phyloP scores from a whole-genome alignment of 306 rosid genomes.

The Fragaria ananassa region DNA sequence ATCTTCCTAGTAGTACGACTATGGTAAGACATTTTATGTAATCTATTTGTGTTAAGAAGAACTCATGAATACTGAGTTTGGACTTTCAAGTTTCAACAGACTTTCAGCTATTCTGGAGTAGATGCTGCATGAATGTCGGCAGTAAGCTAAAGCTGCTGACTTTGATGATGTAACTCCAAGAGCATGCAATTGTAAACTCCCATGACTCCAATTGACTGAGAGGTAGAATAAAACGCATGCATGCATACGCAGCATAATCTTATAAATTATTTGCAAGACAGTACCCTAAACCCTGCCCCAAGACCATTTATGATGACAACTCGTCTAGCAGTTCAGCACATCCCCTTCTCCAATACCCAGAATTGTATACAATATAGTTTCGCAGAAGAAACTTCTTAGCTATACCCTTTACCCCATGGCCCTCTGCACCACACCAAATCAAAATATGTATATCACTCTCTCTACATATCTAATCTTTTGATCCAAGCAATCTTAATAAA shows the following conservation, averaged over 20 bases:
- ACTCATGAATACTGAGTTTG: too few species aligned
- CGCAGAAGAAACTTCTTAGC: conserved; percentile 24
- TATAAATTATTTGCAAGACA: conserved; percentile 20
- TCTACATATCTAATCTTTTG: conserved; percentile 12
- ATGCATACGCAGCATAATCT: conserved; percentile 14
- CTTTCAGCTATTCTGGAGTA: not conserved
- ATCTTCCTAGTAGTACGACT: too few species aligned
- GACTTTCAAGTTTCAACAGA: not conserved
- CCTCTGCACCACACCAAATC: conserved; percentile 4
- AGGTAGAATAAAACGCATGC: not conserved
- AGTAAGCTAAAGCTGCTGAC: not conserved
- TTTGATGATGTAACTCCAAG: not conserved
- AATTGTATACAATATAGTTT: conserved; percentile 11
- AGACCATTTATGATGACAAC: conserved; percentile 45
- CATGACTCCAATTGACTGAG: not conserved
- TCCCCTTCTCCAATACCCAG: conserved; percentile 17
- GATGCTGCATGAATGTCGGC: not conserved
- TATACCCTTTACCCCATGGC: not conserved
- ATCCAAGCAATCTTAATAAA: conserved; percentile 11
- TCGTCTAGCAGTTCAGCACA: not conserved
- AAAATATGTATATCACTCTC: not conserved
- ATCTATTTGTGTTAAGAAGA: too few species aligned
- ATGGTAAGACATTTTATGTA: too few species aligned
- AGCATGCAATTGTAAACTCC: not conserved
- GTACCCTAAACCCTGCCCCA: conserved; percentile 3